Evolutionary conservation across 2,329 filamentous ascomycete species (phyloP).

Genomic region (Botrytis porri): DNA sequence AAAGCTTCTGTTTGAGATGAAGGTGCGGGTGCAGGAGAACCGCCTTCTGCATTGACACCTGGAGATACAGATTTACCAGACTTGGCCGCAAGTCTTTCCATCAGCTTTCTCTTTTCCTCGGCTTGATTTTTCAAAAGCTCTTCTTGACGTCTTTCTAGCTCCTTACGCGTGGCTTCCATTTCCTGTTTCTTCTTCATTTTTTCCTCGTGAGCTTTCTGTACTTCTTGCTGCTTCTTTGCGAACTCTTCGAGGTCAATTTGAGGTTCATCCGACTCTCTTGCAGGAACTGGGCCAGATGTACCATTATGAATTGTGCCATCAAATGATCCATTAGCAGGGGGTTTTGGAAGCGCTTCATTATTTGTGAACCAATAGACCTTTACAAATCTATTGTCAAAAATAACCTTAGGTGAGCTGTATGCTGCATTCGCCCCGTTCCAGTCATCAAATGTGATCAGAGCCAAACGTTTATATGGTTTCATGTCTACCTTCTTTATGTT

Average conservation of each 20-base stretch:
- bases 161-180: slow-evolving; percentile 58
- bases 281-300: slow-evolving; percentile 23
- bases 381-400: slow-evolving; percentile 83
- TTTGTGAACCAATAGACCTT: slow-evolving; percentile 77
- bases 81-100: slow-evolving; percentile 60
- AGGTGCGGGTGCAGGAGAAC: slow-evolving; percentile 23
- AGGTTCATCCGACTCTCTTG: slow-evolving; percentile 38
- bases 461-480: slow-evolving; percentile 63
- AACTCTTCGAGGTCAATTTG: slow-evolving; percentile 70
- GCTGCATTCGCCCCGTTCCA: slow-evolving; percentile 67
- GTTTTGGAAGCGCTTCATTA: slow-evolving; percentile 39
- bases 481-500: slow-evolving; percentile 61
- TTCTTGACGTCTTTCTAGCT: slow-evolving; percentile 62
- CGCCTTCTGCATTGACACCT: slow-evolving; percentile 21
- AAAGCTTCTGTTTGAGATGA: slow-evolving; percentile 58
- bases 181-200: slow-evolving; percentile 61
- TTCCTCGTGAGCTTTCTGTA: slow-evolving; percentile 66
- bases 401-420: slow-evolving; percentile 72
- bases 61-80: slow-evolving; percentile 37
- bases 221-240: slow-evolving; percentile 64
- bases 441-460: slow-evolving; percentile 65
- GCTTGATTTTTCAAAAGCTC: slow-evolving; percentile 61
- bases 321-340: slow-evolving; percentile 32
- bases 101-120: slow-evolving; percentile 60
- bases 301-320: slow-evolving; percentile 37